phyloP scores from a whole-genome alignment of 805 yeast genomes.

The Yarrowia deformans region DNA sequence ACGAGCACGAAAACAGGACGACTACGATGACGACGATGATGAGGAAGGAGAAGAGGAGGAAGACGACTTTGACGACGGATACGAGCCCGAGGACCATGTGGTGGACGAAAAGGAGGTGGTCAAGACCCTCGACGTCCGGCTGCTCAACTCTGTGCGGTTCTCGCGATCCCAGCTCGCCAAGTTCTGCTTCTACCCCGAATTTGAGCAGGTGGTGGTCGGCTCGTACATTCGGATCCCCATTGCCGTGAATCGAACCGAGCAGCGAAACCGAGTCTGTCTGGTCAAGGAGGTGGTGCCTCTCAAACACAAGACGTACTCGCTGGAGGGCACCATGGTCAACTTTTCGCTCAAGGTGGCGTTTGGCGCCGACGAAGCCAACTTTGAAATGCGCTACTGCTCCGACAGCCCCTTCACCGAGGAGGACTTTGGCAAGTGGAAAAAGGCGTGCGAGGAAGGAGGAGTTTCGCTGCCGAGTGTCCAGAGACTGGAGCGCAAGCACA shows the following conservation, averaged over 20 bases:
- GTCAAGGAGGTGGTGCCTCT: constrained; percentile 65
- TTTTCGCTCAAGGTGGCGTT: constrained; percentile 77
- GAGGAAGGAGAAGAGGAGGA: constrained; percentile 52
- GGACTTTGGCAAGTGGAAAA: constrained; percentile 76
- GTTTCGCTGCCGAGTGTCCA: constrained; percentile 66
- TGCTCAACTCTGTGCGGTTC: constrained; percentile 74
- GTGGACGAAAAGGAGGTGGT: constrained; percentile 49
- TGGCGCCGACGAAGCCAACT: constrained; percentile 74
- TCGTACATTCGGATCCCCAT: constrained; percentile 85
- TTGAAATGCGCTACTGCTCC: constrained; percentile 80
- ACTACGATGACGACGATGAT: constrained; percentile 45
- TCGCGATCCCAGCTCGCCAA: constrained; percentile 80
- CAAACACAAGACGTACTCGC: constrained; percentile 58
- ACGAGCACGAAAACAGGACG: constrained; percentile 46
- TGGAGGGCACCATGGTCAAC: constrained; percentile 58
- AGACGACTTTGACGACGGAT: constrained; percentile 56
- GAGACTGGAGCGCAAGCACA: constrained; percentile 68
- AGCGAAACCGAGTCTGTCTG: constrained; percentile 79
- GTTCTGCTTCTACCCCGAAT: constrained; percentile 82
- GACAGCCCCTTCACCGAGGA: constrained; percentile 74
- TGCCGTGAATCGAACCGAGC: constrained; percentile 69
- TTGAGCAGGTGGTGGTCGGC: constrained; percentile 71
- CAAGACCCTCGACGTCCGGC: constrained; percentile 61
- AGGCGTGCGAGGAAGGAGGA: constrained; percentile 65
- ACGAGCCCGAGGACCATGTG: constrained; percentile 58